A percentile compares a stretch with the other conserved stretches of the same genome.
Evolutionary conservation across 2,329 filamentous ascomycete genomes (phyloP).

Genomic region (Aspergillus phoenicis): DNA sequence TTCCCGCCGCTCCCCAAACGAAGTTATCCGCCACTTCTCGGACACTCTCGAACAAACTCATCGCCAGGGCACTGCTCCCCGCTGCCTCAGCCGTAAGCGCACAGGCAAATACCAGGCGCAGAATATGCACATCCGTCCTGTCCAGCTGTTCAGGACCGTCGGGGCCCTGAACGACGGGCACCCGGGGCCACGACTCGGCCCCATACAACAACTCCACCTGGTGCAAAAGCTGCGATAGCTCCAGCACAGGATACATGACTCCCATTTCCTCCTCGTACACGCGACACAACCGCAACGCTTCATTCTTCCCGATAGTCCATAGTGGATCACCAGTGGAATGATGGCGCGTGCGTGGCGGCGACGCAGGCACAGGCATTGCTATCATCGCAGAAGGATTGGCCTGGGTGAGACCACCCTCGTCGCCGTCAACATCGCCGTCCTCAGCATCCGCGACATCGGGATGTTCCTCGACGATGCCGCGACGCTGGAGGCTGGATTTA

Average conservation of each 20-base stretch:
- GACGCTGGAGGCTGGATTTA: conserved; percentile 79
- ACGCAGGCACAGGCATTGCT: conserved; percentile 14
- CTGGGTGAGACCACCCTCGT: conserved; percentile 58
- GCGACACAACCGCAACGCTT: conserved; percentile 75
- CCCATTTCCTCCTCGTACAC: conserved; percentile 87
- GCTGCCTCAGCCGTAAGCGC: conserved; percentile 75
- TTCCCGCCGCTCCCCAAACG: conserved; percentile 58
- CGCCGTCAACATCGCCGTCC: conserved; percentile 38
- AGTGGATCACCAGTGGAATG: conserved; percentile 64
- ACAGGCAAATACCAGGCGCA: conserved; percentile 81
- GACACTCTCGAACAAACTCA: conserved; percentile 74
- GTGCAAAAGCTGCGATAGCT: conserved; percentile 67
- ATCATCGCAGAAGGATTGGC: neutral
- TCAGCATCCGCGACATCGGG: conserved; percentile 7
- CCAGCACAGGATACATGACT: conserved; percentile 83
- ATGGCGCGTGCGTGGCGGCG: conserved; percentile 25
- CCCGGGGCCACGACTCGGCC: conserved; percentile 18
- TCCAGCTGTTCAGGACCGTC: conserved; percentile 40
- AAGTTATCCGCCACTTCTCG: conserved; percentile 68
- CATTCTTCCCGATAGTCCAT: conserved; percentile 71
- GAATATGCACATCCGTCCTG: conserved; percentile 65
- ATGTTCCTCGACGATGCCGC: conserved; percentile 71
- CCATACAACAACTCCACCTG: conserved; percentile 67
- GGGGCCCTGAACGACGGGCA: conserved; percentile 34
- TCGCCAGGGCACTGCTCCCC: conserved; percentile 74